Evolutionary conservation across 1,139 yeast genomes (phyloP).

Genomic region (Lodderomyces orthopsilosis): DNA sequence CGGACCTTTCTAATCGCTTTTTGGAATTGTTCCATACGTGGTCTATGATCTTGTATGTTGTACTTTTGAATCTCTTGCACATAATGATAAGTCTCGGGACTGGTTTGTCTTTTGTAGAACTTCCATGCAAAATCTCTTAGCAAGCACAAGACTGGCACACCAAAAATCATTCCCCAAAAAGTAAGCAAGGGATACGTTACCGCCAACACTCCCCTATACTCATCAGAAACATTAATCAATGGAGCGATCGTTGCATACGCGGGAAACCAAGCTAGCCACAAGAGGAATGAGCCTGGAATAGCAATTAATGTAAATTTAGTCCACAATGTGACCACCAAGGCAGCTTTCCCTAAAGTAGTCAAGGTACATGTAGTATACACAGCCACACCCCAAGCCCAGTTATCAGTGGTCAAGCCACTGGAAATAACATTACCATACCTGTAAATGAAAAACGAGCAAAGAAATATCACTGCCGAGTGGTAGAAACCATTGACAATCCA

Average conservation of each 20-base stretch:
- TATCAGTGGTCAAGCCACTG: conserved; percentile 75
- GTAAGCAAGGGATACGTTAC: conserved; percentile 74
- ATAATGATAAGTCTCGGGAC: conserved; percentile 88
- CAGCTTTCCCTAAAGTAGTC: conserved; percentile 94
- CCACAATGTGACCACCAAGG: conserved; percentile 88
- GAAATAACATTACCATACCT: conserved; percentile 63
- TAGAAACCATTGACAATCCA: conserved; percentile 96
- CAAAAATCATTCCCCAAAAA: conserved; percentile 82
- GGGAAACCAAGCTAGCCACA: conserved; percentile 89
- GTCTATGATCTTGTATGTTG: conserved; percentile 90
- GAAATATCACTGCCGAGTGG: conserved; percentile 83
- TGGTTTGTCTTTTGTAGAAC: conserved; percentile 85
- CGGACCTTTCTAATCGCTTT: conserved; percentile 95
- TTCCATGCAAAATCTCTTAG: conserved; percentile 92
- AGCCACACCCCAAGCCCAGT: conserved; percentile 96
- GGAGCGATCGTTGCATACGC: conserved; percentile 87
- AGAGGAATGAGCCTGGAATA: conserved; percentile 85
- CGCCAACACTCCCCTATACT: conserved; percentile 75
- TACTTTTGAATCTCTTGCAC: conserved; percentile 97
- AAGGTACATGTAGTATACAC: conserved; percentile 83
- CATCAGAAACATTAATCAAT: conserved; percentile 72
- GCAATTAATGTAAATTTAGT: conserved; percentile 89
- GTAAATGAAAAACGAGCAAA: conserved; percentile 71
- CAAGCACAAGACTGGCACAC: conserved; percentile 74
- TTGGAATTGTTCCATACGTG: conserved; percentile 95